Conservation (phyloP, 2,329 filamentous ascomycete genomes). For the Fusarium multiceps region DNA sequence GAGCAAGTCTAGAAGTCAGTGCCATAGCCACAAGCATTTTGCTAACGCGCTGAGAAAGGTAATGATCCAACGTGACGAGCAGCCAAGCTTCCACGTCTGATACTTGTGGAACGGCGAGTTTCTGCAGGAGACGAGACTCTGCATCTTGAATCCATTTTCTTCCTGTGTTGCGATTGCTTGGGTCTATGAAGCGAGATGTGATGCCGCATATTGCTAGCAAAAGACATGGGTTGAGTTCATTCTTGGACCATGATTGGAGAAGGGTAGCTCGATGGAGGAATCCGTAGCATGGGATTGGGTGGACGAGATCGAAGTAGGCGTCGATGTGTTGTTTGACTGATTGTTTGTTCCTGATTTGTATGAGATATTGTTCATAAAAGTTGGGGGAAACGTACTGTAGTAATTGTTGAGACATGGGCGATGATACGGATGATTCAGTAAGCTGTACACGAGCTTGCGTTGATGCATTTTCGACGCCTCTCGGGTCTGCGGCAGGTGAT, state of each 20-base stretch:
- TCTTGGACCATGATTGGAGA: constrained; percentile 24
- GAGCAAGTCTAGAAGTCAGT: constrained; percentile 28
- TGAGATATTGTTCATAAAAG: fast-evolving
- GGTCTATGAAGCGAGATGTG: constrained; percentile 7
- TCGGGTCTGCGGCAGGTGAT: not conserved
- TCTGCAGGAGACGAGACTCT: constrained; percentile 25
- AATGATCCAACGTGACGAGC: constrained; percentile 36
- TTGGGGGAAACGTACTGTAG: not conserved
- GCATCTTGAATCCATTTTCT: constrained; percentile 33
- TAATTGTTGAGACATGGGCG: not conserved
- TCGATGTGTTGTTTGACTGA: constrained; percentile 24
- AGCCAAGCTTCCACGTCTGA: constrained; percentile 41
- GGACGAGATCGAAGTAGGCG: constrained; percentile 22
- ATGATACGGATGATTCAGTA: not conserved
- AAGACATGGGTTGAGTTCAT: constrained; percentile 9
- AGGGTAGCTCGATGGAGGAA: constrained; percentile 28
- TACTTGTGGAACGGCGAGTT: constrained; percentile 20
- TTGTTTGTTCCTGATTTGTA: not conserved
- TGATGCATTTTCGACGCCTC: not conserved
- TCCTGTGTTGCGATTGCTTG: not conserved
- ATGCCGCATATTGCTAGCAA: constrained; percentile 18
- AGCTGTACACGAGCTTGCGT: not conserved
- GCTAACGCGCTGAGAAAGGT: constrained; percentile 32
- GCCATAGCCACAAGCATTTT: constrained; percentile 40
- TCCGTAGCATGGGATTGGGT: constrained; percentile 22